Percentiles rank a stretch among this genome's conserved stretches.
Evolutionary conservation across 2,329 filamentous ascomycete species (phyloP).

Genomic region (Massarina eburnea): DNA sequence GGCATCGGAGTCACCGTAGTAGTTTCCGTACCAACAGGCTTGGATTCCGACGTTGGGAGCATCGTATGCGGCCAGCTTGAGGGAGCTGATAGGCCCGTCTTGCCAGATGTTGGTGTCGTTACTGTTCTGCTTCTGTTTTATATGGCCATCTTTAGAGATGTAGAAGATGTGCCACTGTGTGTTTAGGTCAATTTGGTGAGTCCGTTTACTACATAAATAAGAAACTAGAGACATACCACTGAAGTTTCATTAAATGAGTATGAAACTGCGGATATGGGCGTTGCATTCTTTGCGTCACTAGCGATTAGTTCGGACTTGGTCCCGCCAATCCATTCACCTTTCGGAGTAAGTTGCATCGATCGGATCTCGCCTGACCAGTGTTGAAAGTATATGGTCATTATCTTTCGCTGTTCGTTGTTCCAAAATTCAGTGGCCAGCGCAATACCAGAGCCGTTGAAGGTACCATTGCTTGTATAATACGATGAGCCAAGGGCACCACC

Average conservation of each 20-base stretch:
- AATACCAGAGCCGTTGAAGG: conserved; percentile 52
- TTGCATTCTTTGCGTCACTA: conserved; percentile 47
- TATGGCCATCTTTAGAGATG: conserved; percentile 42
- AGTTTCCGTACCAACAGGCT: conserved; percentile 75
- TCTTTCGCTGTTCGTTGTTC: conserved; percentile 40
- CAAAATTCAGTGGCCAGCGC: conserved; percentile 49
- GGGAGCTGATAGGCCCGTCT: conserved; percentile 58
- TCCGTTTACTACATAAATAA: too few relatives aligned
- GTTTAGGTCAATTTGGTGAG: background rate
- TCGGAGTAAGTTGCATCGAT: conserved; percentile 41
- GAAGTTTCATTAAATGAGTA: conserved; percentile 41
- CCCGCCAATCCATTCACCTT: conserved; percentile 45
- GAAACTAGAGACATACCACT: conserved; percentile 28
- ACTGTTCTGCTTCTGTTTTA: conserved; percentile 44
- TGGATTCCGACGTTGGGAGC: conserved; percentile 86
- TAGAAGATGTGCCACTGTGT: conserved; percentile 46
- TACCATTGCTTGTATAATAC: conserved; percentile 45
- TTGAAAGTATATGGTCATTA: conserved; percentile 50
- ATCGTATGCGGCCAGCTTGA: conserved; percentile 84
- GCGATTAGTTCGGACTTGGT: conserved; percentile 43
- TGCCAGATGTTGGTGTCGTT: conserved; percentile 45
- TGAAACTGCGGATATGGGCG: conserved; percentile 46
- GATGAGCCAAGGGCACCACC: conserved; percentile 43
- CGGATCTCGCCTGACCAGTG: conserved; percentile 48
- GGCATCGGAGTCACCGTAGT: conserved; percentile 44